phyloP scores from a whole-genome alignment of 225 moss, liverwort and hornwort species.

The Sphagnum tenellum region DNA sequence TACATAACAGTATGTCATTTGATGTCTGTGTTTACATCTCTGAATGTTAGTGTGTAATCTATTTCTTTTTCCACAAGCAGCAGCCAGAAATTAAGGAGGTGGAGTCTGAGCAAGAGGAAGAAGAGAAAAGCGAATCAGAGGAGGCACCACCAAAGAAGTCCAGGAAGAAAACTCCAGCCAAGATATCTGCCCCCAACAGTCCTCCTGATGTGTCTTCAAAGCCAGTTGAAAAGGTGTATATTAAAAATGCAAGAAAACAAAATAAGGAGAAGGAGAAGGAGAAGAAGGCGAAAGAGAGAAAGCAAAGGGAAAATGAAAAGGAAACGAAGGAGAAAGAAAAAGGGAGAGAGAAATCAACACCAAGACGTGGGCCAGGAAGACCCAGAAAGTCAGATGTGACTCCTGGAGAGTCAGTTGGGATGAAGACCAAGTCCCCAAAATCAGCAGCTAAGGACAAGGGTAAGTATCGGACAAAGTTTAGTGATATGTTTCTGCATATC shows the following conservation, averaged over 20 bases:
- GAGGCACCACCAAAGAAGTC: slow-evolving; percentile 5
- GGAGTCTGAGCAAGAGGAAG: slow-evolving; percentile 4
- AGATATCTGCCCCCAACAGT: slow-evolving; percentile 36
- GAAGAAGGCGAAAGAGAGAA: slow-evolving; percentile 26
- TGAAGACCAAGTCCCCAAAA: not conserved
- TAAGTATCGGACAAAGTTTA: not conserved
- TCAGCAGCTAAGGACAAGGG: slow-evolving; percentile 9
- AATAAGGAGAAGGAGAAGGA: slow-evolving; percentile 30
- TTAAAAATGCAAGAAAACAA: slow-evolving; percentile 42
- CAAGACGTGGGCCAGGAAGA: slow-evolving; percentile 22
- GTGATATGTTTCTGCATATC: too few species aligned
- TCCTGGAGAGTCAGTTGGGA: slow-evolving; percentile 27
- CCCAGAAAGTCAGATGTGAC: slow-evolving; percentile 28
- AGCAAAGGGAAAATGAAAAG: not conserved
- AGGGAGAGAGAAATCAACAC: too few species aligned
- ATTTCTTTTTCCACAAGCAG: too few species aligned
- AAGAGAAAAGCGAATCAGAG: slow-evolving; percentile 16
- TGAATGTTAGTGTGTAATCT: too few species aligned
- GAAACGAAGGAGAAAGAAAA: too few species aligned
- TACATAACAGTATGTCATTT: too few species aligned
- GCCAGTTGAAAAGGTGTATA: slow-evolving; percentile 67
- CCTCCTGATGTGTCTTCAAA: slow-evolving; percentile 37
- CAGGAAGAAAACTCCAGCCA: slow-evolving; percentile 6
- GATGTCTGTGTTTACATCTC: too few species aligned
- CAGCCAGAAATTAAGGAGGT: too few species aligned